phyloP scores from a whole-genome alignment of 495 filamentous ascomycete genomes.

The Jackrogersella minutella region DNA sequence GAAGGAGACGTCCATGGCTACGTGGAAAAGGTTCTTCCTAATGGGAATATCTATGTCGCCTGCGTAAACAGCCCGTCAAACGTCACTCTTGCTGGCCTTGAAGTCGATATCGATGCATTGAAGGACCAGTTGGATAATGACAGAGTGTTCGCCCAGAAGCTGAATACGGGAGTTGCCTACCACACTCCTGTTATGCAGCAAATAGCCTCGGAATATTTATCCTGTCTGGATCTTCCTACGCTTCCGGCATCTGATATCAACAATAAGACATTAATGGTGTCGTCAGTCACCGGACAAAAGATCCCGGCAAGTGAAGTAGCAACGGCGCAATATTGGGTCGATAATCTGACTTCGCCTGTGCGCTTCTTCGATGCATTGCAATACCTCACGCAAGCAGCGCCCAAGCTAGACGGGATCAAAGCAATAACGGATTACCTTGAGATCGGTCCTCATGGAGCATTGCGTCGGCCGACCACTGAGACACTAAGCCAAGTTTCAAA shows the following conservation, averaged over 20 bases:
- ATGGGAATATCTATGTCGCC: constrained; percentile 37
- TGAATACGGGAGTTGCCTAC: constrained; percentile 49
- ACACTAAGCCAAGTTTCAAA: constrained; percentile 44
- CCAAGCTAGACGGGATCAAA: constrained; percentile 1
- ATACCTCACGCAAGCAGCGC: constrained; percentile 9
- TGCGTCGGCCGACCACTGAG: constrained; percentile 58
- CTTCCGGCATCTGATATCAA: no score
- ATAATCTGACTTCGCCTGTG: constrained; percentile 55
- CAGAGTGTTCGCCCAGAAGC: constrained; percentile 51
- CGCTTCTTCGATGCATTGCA: constrained; percentile 50
- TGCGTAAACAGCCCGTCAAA: constrained; percentile 58
- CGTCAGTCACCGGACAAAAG: constrained; percentile 39
- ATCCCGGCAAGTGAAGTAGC: constrained; percentile 11
- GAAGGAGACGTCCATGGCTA: constrained; percentile 35
- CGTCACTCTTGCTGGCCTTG: constrained; percentile 51
- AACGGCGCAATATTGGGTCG: constrained; percentile 49
- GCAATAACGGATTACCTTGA: constrained; percentile 52
- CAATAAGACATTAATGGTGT: constrained; percentile 39
- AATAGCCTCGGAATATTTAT: constrained; percentile 47
- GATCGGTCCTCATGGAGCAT: constrained; percentile 64
- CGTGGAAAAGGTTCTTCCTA: constrained; percentile 16
- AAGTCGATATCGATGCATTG: constrained; percentile 41
- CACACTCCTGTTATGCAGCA: constrained; percentile 49
- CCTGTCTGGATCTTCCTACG: constrained; percentile 2
- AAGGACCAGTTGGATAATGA: constrained; percentile 38